phyloP scores from a whole-genome alignment of 495 filamentous ascomycete species.

The Aspergillus sclerotiicarbonarius region DNA sequence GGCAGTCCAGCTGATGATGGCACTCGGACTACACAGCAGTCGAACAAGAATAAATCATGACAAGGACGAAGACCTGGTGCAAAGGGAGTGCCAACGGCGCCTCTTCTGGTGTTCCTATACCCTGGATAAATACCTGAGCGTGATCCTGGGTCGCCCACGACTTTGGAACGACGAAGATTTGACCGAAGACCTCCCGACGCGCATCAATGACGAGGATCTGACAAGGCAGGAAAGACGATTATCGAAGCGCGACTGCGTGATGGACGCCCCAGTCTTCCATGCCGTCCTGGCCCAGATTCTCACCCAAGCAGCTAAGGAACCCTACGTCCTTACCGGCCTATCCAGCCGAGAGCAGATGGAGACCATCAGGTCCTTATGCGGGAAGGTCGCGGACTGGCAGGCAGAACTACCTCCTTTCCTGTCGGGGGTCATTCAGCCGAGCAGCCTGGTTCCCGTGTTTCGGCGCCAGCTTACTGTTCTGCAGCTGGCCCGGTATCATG shows the following conservation, averaged over 20 bases:
- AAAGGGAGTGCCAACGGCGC: constrained; percentile 24
- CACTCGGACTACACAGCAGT: constrained; percentile 26
- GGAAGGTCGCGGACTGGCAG: constrained; percentile 22
- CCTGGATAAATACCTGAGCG: constrained; percentile 30
- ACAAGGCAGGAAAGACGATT: neutral
- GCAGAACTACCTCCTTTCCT: constrained; percentile 23
- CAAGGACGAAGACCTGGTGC: constrained; percentile 5
- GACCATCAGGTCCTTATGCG: constrained; percentile 15
- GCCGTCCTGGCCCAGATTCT: constrained; percentile 25
- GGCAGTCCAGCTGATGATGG: constrained; percentile 30
- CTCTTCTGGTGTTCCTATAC: constrained; percentile 32
- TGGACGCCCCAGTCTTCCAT: constrained; percentile 31
- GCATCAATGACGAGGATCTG: constrained; percentile 26
- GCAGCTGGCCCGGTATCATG: constrained; percentile 26
- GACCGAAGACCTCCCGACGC: constrained; percentile 24
- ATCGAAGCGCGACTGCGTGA: constrained; percentile 24
- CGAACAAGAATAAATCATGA: constrained; percentile 2
- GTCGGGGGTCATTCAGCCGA: constrained; percentile 24
- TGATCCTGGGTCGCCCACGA: constrained; percentile 29
- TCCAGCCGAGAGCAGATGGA: constrained; percentile 18
- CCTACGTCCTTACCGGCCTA: constrained; percentile 22
- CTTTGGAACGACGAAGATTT: constrained; percentile 29
- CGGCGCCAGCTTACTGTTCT: constrained; percentile 27
- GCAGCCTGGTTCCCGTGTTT: constrained; percentile 25
- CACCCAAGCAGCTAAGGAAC: constrained; percentile 22